Percentiles rank a stretch among this genome's conserved stretches.
phyloP scores from a whole-genome alignment of 768 basidiomycete genomes.

The Lepiota brunneoincarnata region DNA sequence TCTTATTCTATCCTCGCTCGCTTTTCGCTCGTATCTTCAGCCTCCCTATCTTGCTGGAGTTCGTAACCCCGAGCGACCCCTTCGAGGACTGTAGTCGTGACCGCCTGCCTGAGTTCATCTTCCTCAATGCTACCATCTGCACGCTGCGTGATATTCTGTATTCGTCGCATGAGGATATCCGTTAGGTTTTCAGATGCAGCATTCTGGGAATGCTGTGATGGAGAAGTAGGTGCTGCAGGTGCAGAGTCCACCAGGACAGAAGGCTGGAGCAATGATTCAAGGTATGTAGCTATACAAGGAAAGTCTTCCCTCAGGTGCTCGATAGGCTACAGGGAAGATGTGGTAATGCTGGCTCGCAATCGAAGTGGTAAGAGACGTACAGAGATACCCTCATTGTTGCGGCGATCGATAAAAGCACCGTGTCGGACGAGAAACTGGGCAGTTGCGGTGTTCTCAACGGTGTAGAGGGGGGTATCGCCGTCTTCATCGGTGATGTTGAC shows the following conservation, averaged over 20 bases:
- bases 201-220: conserved; percentile 70
- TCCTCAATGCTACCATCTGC: conserved; percentile 63
- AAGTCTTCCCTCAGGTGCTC: conserved; percentile 72
- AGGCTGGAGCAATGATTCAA: conserved; percentile 40
- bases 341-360: conserved; percentile 8
- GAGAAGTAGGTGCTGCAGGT: conserved; percentile 23
- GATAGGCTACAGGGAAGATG: conserved; percentile 48
- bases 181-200: conserved; percentile 69
- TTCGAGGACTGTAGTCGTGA: conserved; percentile 63
- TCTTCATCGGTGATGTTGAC: conserved; percentile 85
- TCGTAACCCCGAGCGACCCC: conserved; percentile 63
- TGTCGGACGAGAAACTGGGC: conserved; percentile 77
- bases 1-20: conserved; percentile 27
- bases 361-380: conserved; percentile 41
- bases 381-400: conserved; percentile 72
- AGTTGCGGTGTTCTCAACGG: conserved; percentile 78
- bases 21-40: conserved; percentile 24
- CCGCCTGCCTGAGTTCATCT: conserved; percentile 59
- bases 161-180: conserved; percentile 58
- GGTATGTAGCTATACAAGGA: conserved; percentile 59
- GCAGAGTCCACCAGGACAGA: conserved; percentile 20
- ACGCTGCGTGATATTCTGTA: conserved; percentile 61
- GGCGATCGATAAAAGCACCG: conserved; percentile 62
- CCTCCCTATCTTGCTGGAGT: conserved; percentile 31
- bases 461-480: conserved; percentile 90